These are phyloP conservation scores for Peronosclerospora sorghi DNA, from an alignment of 352 stramenopile species.

Conservation along the genomic window DNA sequence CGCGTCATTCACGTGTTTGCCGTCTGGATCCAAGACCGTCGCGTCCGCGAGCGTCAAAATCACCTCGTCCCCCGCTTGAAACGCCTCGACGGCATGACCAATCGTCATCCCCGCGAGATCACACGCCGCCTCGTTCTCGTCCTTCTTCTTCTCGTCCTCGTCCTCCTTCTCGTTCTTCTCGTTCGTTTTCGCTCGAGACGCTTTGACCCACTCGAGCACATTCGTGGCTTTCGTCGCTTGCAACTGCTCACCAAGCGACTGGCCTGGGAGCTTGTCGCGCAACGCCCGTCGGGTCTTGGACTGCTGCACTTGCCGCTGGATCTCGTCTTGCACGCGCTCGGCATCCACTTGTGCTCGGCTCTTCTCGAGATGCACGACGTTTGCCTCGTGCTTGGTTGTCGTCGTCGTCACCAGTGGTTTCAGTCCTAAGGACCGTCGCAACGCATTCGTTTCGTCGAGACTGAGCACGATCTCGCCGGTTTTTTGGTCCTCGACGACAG, in stretches of 20 bases:
- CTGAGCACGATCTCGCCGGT: slow-evolving; percentile 74
- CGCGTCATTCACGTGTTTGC: slow-evolving; percentile 71
- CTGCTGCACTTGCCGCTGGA: slow-evolving; percentile 50
- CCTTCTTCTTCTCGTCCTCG: slow-evolving; percentile 9
- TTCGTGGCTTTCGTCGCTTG: slow-evolving; percentile 16
- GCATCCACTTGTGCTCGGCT: slow-evolving; percentile 39
- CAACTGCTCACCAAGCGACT: slow-evolving; percentile 70
- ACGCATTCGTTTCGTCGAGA: slow-evolving; percentile 73
- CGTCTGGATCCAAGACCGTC: slow-evolving; percentile 69
- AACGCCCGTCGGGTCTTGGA: slow-evolving; percentile 64
- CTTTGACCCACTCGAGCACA: slow-evolving; percentile 69
- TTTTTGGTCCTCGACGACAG: slow-evolving; percentile 39
- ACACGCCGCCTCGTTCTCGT: slow-evolving; percentile 19
- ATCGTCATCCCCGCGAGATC: slow-evolving; percentile 87
- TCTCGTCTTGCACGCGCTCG: slow-evolving; percentile 31
- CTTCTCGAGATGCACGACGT: slow-evolving; percentile 60
- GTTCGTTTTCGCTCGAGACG: slow-evolving; percentile 14
- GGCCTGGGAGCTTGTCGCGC: slow-evolving; percentile 49
- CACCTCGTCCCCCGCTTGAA: slow-evolving; percentile 86
- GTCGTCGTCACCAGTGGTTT: slow-evolving; percentile 53
- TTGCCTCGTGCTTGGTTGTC: slow-evolving; percentile 36
- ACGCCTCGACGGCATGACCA: slow-evolving; percentile 73
- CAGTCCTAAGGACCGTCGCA: slow-evolving; percentile 55
- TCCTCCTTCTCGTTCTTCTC: slow-evolving; percentile 2
- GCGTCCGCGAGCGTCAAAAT: slow-evolving; percentile 92